Evolutionary conservation across 2,329 filamentous ascomycete species (phyloP), one percentile per base, ranked within the genome.

Genomic region (Penicillium sp.): DNA sequence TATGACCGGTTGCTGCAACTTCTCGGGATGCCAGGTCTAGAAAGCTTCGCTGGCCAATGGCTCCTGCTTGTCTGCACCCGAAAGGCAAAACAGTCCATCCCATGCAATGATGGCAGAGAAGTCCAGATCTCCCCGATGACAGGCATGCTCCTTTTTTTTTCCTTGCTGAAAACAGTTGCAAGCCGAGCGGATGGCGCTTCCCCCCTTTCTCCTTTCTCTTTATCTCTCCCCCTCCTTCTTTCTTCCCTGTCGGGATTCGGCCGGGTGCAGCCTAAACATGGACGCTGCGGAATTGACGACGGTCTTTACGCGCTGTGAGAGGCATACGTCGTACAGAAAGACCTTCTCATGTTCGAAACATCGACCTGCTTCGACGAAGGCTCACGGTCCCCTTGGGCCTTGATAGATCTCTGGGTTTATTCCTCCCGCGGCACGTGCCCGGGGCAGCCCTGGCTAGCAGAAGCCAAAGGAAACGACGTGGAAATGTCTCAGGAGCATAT

Each of bases 381-480:
- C 34, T 20, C 36, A 40, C 21, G 36, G 21, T 4, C 36, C 36
- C 24, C 6, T 6, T 27, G 6, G 6, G 5, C 18, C n/a, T 40
- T 26, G 21, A 40, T 15, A 37, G 30, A 47, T 51, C 42, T 29
- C 36, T 40, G 13, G 36, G 15, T 15, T 40, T 9, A 41, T 23
- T 30, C 27, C 52, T 52, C 26, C 18, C 29, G 36, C 23, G 54
- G 51, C 60, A 62, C 56, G 58, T 62, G 58, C 60, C 51, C 42
- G 21, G n/a, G 32, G 33, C 39, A 56, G 37, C 51, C 50, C 49
- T 52, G 46, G 36, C 23, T 40, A 8, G 36, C 29, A 29, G 24
- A 24, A 42, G 7, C 21, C 26, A 17, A 26, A 24, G 36, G n/a
- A 21, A 40, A 15, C 21, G 36, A 40, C 36, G 21, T 24, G 34